Base-by-base conservation (phyloP, 2,329 filamentous ascomycete species). In the Myriangium duriaei region DNA sequence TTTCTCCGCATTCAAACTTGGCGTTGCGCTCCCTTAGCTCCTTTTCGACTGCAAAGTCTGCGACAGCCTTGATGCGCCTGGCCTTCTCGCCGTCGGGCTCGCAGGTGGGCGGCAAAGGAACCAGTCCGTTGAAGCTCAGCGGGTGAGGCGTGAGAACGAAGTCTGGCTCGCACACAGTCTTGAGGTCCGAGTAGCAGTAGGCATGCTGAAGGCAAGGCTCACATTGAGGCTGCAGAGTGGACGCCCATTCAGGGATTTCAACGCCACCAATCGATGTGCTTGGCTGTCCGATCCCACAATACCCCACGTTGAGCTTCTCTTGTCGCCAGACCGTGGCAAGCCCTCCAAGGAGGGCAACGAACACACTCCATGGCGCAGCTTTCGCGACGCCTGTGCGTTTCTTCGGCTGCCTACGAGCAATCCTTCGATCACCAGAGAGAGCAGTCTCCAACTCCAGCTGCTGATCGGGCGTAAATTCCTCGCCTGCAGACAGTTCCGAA, bases 241-340 rank as follows among this genome's bases (percentile, higher is more conserved):
- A 67, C 6, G 82, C 68, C 68, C 76, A 82, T 32, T 83, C 76
- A 3, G 88, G 87, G 12, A 94, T 66, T 15, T 73, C 68, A 10
- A 80, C 66, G 18, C 76, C 71, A 9, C 70, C 65, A 37, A 78
- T 53, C 13, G 67, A 68, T 47, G 65, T 70, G 5, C 69, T 72
- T 37, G 78, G 74, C 15, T 81, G 44, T 3, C 65, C 91, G 37
- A 93, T 72, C 10, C 87, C 86, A 55, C 91, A 98, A 55, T 93
- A 98, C 21, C 92, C 91, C 13, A 96, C 84, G 11, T 84, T 81
- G n/a, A 94, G 67, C 68, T 96, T 96, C 60, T 98, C 91, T 55
- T 94, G 84, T 34, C 88, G 72, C 65, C 87, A 98, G 73, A 87
- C 91, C 6, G 74, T 74, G 18, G 71, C 80, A 46, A 93, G 84